Evolutionary conservation across 2,329 filamentous ascomycete genomes (phyloP).

Genomic region (Verruconis gallopava): DNA sequence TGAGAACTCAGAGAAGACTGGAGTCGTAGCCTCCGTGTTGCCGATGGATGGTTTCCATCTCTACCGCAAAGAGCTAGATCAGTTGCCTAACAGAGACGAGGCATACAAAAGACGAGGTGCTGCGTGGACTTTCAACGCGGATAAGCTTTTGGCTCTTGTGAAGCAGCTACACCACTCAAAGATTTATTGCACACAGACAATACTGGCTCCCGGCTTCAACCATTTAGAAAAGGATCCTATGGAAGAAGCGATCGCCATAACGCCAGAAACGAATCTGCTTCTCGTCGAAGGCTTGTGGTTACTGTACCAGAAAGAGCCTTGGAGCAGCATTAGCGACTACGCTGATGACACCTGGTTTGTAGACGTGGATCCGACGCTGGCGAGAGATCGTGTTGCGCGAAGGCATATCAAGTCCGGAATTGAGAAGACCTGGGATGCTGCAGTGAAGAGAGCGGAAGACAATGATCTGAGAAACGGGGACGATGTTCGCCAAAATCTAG

Average conservation of each 20-base stretch:
- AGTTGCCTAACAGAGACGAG: constrained; percentile 62
- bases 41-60: constrained; percentile 97
- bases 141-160: constrained; percentile 57
- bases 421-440: constrained; percentile 53
- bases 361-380: constrained; percentile 58
- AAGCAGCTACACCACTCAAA: constrained; percentile 41
- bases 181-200: constrained; percentile 27
- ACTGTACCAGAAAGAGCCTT: constrained; percentile 50
- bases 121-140: constrained; percentile 86
- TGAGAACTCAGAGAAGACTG: constrained; percentile 35
- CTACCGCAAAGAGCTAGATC: constrained; percentile 65
- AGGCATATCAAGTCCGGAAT: constrained; percentile 77
- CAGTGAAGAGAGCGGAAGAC: constrained; percentile 58
- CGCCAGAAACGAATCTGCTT: constrained; percentile 48
- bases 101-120: constrained; percentile 78
- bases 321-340: constrained; percentile 50
- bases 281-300: constrained; percentile 73
- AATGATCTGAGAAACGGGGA: constrained; percentile 81
- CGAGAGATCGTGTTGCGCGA: constrained; percentile 54
- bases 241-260: constrained; percentile 53
- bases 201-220: constrained; percentile 70
- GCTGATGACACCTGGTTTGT: constrained; percentile 75
- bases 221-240: constrained; percentile 70
- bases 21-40: constrained; percentile 63
- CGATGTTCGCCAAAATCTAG: constrained; percentile 54